Evolutionary conservation across 2,329 filamentous ascomycete species (phyloP), one percentile per base, ranked within the genome.

Genomic region (Phoma sp.): DNA sequence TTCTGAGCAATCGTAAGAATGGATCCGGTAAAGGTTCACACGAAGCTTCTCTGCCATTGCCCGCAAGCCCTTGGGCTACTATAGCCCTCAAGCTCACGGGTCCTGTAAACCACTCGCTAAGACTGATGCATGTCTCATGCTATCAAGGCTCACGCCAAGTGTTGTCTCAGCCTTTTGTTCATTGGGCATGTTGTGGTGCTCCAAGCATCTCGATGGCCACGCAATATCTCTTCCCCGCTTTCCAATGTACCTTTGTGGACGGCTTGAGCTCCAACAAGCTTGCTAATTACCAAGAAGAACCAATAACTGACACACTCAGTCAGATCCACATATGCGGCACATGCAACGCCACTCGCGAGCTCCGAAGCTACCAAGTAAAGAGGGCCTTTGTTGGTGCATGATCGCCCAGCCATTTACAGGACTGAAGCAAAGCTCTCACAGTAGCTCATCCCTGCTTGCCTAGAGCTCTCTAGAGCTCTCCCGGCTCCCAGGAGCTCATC

Each of bases 361-460:
- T 46, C 31, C 40, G 10, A 32, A 25, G 33, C 19, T 15, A 5
- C 29, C 31, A 22, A 9, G 21, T 9, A 25, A n/a, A n/a, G 31
- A 6, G n/a, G 51, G 27, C 31, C 49, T 41, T 9, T 24, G 25
- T 35, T 19, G 17, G 29, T 53, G 57, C 54, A 55, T 53, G 57
- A 55, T 63, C 60, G 50, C 27, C 51, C 36, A 40, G 41, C 45
- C 12, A 24, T 21, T 21, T 48, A 45, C 53, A 50, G 41, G 21
- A 31, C 32, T 59, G 43, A 39, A 41, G 24, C 19, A 19, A 19
- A 47, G 31, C 40, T 48, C 24, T 15, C 22, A 17, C 43, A 39
- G 37, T 35, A 53, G 37, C 43, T 48, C 40, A 58, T 51, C 61
- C 57, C 38, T 39, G 58, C 35, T 27, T 57, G 50, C 39, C 29